Base-by-base conservation (phyloP, 768 basidiomycete species). In the Mycena epipterygia region DNA sequence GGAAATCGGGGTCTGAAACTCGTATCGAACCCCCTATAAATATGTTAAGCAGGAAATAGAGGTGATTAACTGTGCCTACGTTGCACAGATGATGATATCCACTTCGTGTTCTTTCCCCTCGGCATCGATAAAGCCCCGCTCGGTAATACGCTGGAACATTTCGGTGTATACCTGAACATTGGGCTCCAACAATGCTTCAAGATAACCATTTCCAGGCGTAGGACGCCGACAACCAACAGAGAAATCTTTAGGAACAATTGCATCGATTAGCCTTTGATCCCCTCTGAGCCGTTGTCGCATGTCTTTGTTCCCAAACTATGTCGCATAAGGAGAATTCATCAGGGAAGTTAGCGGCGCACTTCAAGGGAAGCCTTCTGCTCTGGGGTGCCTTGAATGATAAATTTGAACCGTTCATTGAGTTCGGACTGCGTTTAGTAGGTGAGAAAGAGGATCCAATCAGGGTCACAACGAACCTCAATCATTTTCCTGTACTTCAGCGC, bases 181-280 rank as follows among this genome's bases (percentile, higher is more conserved):
- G 63, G 84, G 82, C 73, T 83, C 80, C 53, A 82, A 81, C 4
- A 88, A 76, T 0, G 88, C 85, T 68, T 88, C 85, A 48, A 89
- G 79, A 70, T 87, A 89, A 11, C 88, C 87, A 4, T 85, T 85
- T 1, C 86, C 87, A 3, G 86, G 85, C 0, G 88, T 89, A 17
- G 87, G 79, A 19, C 88, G 78, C 30, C 86, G 79, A 76, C 87
- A 89, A 5, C 81, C 84, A 23, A 88, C 84, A 12, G 81, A 77
- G 65, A 87, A 89, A 27, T 81, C 69, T 17, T 69, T 73, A 21
- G 87, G 85, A 4, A 86, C 75, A 27, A 87, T 76, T 37, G 73
- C 73, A 19, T 76, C 63, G 21, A 76, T 74, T 11, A 76, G 46
- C 2, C 73, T 68, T 46, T 74, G 51, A 33, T 76, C 33, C 6